Percentiles rank a stretch among this genome's conserved stretches.
These are phyloP conservation scores for Metschnikowia kunwiensis DNA, from an alignment of 805 yeast species.

Conservation along the genomic window DNA sequence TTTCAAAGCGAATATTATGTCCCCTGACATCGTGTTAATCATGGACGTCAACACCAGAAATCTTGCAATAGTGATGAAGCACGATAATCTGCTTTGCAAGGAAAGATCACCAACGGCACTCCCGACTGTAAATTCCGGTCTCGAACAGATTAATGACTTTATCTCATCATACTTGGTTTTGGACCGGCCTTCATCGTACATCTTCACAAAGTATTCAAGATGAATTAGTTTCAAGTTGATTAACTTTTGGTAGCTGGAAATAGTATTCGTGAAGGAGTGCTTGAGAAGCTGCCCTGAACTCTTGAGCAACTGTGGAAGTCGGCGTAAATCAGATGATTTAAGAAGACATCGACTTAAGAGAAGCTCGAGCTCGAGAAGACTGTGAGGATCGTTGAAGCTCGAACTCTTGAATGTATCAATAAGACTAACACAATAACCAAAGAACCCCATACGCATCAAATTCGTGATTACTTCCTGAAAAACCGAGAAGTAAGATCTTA, in stretches of 20 bases:
- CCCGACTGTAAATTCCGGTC: constrained; percentile 29
- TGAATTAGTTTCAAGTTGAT: constrained; percentile 25
- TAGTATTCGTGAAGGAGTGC: not conserved
- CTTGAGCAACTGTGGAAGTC: constrained; percentile 19
- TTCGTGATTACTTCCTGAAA: constrained; percentile 3
- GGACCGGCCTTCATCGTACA: constrained; percentile 21
- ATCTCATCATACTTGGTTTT: constrained; percentile 24
- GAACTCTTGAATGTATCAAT: constrained; percentile 2
- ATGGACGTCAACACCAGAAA: constrained; percentile 33
- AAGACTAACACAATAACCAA: constrained; percentile 1
- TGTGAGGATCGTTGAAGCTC: not conserved
- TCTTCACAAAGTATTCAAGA: constrained; percentile 25
- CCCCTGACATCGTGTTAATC: constrained; percentile 18
- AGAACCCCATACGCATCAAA: constrained; percentile 10
- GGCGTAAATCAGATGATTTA: constrained; percentile 1
- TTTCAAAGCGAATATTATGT: constrained; percentile 28
- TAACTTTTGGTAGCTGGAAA: not conserved
- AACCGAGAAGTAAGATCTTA: not conserved
- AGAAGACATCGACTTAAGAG: constrained; percentile 8
- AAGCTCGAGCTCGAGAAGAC: constrained; percentile 3
- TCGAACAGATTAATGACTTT: constrained; percentile 21
- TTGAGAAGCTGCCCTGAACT: constrained; percentile 12
- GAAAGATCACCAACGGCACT: constrained; percentile 10
- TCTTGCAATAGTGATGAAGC: constrained; percentile 30
- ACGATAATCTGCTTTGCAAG: constrained; percentile 23